Percentiles rank a stretch among this genome's conserved stretches.
These are phyloP conservation scores for Ascosphaera acerosa DNA, from an alignment of 2,329 filamentous ascomycete genomes.

Conservation along the genomic window DNA sequence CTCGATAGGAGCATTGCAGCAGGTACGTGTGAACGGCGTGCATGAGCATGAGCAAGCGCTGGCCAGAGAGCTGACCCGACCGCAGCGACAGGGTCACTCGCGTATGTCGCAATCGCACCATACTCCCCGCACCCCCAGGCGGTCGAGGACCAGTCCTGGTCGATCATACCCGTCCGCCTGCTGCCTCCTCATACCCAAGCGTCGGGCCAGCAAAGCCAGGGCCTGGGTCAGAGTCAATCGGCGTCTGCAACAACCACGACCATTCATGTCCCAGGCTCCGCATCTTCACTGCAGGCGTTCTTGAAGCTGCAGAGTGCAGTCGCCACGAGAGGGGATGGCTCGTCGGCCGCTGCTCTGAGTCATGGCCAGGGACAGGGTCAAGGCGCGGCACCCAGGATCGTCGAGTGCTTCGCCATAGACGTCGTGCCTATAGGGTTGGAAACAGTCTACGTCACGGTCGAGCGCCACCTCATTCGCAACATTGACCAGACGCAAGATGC, in stretches of 20 bases:
- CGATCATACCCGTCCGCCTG: conserved; percentile 49
- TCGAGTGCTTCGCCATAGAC: conserved; percentile 65
- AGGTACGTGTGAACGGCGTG: too few relatives aligned
- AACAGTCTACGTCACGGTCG: conserved; percentile 64
- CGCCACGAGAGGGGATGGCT: conserved; percentile 46
- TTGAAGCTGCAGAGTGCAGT: conserved; percentile 48
- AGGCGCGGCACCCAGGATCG: too few relatives aligned
- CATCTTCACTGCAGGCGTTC: conserved; percentile 59
- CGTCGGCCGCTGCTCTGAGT: conserved; percentile 45
- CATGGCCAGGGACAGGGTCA: too few relatives aligned
- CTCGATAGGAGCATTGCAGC: too few relatives aligned
- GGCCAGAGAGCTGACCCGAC: too few relatives aligned
- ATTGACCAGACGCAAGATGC: conserved; percentile 62
- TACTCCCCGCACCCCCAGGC: conserved; percentile 17
- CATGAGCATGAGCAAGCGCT: too few relatives aligned
- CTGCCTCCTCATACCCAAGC: too few relatives aligned
- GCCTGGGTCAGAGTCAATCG: too few relatives aligned
- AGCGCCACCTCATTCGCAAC: conserved; percentile 53
- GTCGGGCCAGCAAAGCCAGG: too few relatives aligned
- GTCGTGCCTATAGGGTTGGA: conserved; percentile 58
- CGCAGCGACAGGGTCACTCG: too few relatives aligned
- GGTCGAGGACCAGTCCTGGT: conserved; percentile 46
- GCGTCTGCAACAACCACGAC: conserved; percentile 36
- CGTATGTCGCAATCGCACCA: conserved; percentile 24
- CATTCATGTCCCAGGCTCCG: conserved; percentile 44